These are phyloP conservation scores for Platanthera zijinensis DNA, from an alignment of 106 monocot species.

Conservation along the genomic window DNA sequence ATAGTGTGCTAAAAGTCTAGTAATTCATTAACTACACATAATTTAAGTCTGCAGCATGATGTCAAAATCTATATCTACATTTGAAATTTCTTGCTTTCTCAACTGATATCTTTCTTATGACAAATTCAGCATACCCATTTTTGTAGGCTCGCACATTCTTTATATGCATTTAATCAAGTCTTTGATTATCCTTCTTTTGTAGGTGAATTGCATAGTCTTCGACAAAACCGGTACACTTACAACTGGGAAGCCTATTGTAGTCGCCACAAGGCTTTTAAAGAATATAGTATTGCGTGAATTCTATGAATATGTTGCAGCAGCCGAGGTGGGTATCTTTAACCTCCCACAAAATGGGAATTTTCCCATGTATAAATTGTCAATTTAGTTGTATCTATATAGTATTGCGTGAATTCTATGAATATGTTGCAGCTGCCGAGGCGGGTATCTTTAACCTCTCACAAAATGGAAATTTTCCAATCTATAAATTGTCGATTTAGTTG, in stretches of 20 bases:
- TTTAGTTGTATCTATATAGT: conserved; percentile 25
- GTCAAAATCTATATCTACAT: background rate
- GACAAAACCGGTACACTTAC: conserved; percentile 95
- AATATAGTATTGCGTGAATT: conserved; percentile 58
- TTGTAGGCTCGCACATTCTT: background rate
- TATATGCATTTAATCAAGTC: background rate
- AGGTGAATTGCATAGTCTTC: conserved; percentile 90
- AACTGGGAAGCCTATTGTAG: conserved; percentile 73
- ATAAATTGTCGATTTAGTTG: background rate
- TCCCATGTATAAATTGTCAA: background rate
- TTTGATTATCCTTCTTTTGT: background rate
- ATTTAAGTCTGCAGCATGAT: background rate
- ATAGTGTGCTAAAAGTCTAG: background rate
- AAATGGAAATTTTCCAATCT: background rate
- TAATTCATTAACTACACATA: background rate
- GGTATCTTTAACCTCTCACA: background rate
- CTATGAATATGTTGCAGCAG: conserved; percentile 70
- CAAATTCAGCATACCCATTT: background rate
- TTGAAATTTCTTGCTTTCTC: background rate
- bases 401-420: conserved; percentile 53
- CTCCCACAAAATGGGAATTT: background rate
- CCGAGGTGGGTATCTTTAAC: conserved; percentile 39
- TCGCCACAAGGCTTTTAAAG: conserved; percentile 63
- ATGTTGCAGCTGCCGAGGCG: conserved; percentile 80
- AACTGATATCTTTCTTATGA: background rate